Conservation (phyloP, 2,329 filamentous ascomycete genomes). For the Fusarium paranaense region DNA sequence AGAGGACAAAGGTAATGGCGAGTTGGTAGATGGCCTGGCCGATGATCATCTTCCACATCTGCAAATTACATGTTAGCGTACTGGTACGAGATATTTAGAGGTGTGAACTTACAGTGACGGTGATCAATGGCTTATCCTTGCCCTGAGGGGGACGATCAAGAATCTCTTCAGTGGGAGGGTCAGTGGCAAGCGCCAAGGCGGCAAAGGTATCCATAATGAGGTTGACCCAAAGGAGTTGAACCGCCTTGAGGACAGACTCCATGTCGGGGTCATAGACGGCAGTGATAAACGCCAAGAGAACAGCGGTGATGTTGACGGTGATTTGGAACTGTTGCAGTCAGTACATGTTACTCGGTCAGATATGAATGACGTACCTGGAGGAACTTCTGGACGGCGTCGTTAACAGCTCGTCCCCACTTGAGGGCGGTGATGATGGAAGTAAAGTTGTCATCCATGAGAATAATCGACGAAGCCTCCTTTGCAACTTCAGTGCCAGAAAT, state of each 20-base stretch:
- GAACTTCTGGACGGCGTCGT: slow-evolving; percentile 1
- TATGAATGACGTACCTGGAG: not conserved
- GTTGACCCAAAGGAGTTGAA: slow-evolving; percentile 76
- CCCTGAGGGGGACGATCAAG: not conserved
- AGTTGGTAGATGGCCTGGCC: not conserved
- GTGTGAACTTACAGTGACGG: not conserved
- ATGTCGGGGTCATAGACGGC: slow-evolving; percentile 50
- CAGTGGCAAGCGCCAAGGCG: slow-evolving; percentile 65
- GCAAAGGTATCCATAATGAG: slow-evolving; percentile 78
- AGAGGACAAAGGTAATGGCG: not conserved
- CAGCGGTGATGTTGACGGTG: not conserved
- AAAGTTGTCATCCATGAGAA: slow-evolving; percentile 1
- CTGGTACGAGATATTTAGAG: not conserved
- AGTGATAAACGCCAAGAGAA: not conserved
- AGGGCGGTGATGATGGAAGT: not conserved
- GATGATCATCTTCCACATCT: slow-evolving; percentile 2
- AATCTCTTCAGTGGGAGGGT: not conserved
- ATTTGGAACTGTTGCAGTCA: not conserved
- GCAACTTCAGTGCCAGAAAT: slow-evolving; percentile 1
- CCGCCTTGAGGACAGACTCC: slow-evolving; percentile 72
- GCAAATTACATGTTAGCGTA: not conserved
- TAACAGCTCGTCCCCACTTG: not conserved
- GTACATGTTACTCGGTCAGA: not conserved
- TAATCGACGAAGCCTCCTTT: not conserved
- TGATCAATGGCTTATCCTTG: not conserved